Conservation (phyloP, 2,329 filamentous ascomycete species). For the Colletotrichum tropicale region DNA sequence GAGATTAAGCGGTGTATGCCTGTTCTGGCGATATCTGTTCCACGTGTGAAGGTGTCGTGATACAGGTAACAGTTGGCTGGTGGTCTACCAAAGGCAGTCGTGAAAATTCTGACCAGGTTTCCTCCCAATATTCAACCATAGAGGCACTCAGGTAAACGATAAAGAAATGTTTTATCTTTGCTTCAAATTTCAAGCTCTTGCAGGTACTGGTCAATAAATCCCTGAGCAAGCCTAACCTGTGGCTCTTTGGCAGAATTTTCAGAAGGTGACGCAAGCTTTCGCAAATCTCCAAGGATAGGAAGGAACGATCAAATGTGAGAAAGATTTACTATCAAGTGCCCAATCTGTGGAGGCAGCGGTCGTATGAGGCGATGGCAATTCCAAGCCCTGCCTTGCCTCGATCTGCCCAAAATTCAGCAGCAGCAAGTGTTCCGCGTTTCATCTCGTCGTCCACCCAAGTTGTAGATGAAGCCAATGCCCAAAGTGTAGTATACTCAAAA, state of each 20-base stretch:
- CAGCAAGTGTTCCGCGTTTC: background rate
- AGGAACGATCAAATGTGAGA: background rate
- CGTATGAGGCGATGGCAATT: background rate
- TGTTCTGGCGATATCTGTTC: background rate
- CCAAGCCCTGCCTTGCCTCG: background rate
- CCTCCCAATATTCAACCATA: background rate
- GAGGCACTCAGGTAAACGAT: rapidly evolving
- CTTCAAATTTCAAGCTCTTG: background rate
- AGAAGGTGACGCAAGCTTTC: background rate
- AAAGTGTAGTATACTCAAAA: background rate
- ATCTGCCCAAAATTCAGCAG: background rate
- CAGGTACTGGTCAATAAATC: background rate
- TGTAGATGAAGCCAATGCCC: background rate
- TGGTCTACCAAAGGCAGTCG: background rate
- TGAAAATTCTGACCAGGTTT: background rate
- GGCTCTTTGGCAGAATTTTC: background rate
- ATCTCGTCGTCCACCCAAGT: background rate
- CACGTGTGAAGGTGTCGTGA: background rate
- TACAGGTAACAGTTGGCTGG: background rate
- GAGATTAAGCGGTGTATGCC: rapidly evolving
- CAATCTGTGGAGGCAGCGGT: background rate
- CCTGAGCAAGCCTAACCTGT: background rate
- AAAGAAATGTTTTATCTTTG: background rate
- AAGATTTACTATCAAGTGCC: background rate
- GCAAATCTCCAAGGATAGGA: background rate